Base-by-base conservation (phyloP, 2,329 filamentous ascomycete species). In the Mollisia scopiformis region DNA sequence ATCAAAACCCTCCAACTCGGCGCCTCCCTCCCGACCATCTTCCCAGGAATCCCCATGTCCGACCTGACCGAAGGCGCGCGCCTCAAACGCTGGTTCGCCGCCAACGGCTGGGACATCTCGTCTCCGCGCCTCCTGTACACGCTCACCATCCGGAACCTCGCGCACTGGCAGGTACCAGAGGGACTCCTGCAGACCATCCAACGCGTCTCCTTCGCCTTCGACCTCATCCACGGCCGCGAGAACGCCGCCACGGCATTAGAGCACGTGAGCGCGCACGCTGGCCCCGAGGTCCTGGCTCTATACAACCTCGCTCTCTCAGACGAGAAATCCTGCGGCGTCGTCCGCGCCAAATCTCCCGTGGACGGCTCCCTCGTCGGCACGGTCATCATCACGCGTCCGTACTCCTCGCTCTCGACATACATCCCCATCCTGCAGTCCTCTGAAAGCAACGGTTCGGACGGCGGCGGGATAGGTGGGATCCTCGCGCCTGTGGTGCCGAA, bases 1-100 rank as follows among this genome's bases (percentile, higher is more conserved):
- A 83, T 96, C 69, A 90, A 90, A 70, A 88, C 89, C 59, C 85
- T 97, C 33, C 93, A 96, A 72, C 84, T 97, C 0, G 94, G 93
- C 1, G 88, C 88, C 41, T 84, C 89, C 1, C 86, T 96, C 33
- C 93, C 93, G 0, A 91, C 88, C n/a, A 86, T 96, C 25, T 97
- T 93, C 70, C 84, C 92, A 0, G 94, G 93, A 0, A 90, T 97
- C 10, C 93, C 93, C 0, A 87, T 83, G n/a, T 82, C 78, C 5
- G 70, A 77, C 0, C 85, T 83, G 1, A 80, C 83, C 4, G 80
- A 83, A 64, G 78, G 81, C 52, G 68, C 65, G 14, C 54, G 69
- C 7, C 55, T 73, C 3, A 85, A 83, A 66, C 86, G 91, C 47
- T 98, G 93, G 93, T 97, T 97, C 74, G 86, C 88, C n/a, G 91